These are phyloP conservation scores for Colletotrichum kahawae DNA, from an alignment of 2,329 filamentous ascomycete species.

Conservation along the genomic window DNA sequence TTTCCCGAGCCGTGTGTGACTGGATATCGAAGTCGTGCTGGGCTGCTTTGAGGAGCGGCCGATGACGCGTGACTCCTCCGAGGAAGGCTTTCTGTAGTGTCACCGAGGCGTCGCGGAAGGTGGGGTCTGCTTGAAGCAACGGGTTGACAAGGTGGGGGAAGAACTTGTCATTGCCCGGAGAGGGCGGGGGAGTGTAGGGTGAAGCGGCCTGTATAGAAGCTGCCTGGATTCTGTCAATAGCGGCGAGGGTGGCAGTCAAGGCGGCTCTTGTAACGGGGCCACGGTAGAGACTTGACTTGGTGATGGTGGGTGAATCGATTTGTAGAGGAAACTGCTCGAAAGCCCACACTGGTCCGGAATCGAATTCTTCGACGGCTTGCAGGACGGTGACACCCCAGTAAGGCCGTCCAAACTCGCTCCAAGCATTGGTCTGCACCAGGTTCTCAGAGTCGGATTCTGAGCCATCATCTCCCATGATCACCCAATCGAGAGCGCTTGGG, in stretches of 20 bases:
- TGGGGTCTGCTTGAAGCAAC: constrained; percentile 10
- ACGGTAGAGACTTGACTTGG: constrained; percentile 45
- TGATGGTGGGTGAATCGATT: constrained; percentile 42
- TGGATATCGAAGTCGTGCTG: constrained; percentile 40
- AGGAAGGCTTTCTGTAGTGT: constrained; percentile 38
- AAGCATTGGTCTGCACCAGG: constrained; percentile 30
- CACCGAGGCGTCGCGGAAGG: constrained; percentile 30
- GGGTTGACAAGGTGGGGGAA: constrained; percentile 21
- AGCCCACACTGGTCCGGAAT: constrained; percentile 48
- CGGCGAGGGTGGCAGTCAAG: constrained; percentile 38
- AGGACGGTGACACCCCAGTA: constrained; percentile 46
- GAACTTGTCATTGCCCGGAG: constrained; percentile 11
- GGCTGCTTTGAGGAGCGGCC: constrained; percentile 42
- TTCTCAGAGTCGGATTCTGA: constrained; percentile 32
- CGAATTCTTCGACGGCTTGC: constrained; percentile 44
- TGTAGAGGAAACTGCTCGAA: constrained; percentile 46
- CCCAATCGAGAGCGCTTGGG: constrained; percentile 46
- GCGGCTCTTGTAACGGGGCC: constrained; percentile 42
- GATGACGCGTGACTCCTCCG: constrained; percentile 38
- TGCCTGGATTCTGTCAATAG: constrained; percentile 38
- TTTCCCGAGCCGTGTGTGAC: constrained; percentile 37
- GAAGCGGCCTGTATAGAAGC: not conserved
- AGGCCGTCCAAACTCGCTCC: constrained; percentile 34
- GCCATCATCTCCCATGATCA: constrained; percentile 47
- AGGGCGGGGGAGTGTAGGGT: constrained; percentile 20